Conservation (phyloP, 2,329 filamentous ascomycete species). For the Xylariaceae sp. region DNA sequence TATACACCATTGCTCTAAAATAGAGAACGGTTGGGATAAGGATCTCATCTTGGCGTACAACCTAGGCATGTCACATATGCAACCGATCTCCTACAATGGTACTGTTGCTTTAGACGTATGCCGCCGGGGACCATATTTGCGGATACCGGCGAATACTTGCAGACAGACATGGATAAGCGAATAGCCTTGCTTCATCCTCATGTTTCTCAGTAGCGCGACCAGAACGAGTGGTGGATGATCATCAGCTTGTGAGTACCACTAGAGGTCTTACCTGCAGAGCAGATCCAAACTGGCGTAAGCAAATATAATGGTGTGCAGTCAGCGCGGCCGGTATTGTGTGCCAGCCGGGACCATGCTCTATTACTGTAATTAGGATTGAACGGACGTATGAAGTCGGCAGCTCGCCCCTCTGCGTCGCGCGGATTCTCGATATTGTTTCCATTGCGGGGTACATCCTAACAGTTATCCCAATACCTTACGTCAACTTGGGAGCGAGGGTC, state of each 20-base stretch:
- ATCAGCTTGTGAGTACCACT: slow-evolving; percentile 1
- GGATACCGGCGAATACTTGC: no score
- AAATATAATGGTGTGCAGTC: slow-evolving; percentile 19
- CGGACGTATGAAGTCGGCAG: not conserved
- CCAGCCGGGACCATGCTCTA: slow-evolving; percentile 9
- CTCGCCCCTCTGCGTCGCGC: slow-evolving; percentile 9
- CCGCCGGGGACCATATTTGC: no score
- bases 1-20: slow-evolving; percentile 1
- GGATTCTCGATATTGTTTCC: slow-evolving; percentile 5
- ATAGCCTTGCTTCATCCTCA: no score
- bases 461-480: slow-evolving; percentile 9
- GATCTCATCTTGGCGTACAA: no score
- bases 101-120: no score
- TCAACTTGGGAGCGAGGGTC: slow-evolving; percentile 7
- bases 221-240: not conserved
- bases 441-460: slow-evolving; percentile 16
- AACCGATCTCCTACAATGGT: no score
- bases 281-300: slow-evolving; percentile 17
- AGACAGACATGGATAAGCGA: no score
- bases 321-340: slow-evolving; percentile 9
- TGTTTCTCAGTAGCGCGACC: not conserved
- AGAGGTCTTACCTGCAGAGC: slow-evolving; percentile 16
- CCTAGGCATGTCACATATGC: no score
- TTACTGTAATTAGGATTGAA: slow-evolving; percentile 10
- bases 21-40: no score